Evolutionary conservation across 2,329 filamentous ascomycete species (phyloP), one percentile per base, ranked within the genome.

Genomic region (Amauroascus verrucosus): DNA sequence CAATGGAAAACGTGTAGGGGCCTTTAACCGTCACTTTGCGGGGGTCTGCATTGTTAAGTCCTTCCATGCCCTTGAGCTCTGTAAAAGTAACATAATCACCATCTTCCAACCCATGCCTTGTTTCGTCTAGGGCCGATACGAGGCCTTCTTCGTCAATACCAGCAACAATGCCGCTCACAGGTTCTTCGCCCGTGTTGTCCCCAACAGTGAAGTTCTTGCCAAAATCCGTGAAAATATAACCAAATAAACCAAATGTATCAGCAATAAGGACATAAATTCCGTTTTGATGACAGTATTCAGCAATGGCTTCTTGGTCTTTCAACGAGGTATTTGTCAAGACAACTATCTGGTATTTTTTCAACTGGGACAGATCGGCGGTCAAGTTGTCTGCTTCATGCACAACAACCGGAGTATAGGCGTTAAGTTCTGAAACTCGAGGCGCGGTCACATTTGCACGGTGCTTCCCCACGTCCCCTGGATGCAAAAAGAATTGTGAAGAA

Each of bases 401-500:
- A 56, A 82, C 80, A 54, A 98, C 86, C 6, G 93, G 93, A 3
- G 91, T 95, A 67, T 98, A 98, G 57, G 89, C 87, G 70, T 98
- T 98, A 60, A 98, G 80, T 72, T 98, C 93, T 40, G 89, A 87
- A 26, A 98, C 86, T 49, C 88, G 84, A 7, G 93, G 91, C 1
- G 85, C 88, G 1, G 91, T 95, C 52, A 88, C 86, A 61, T 83
- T 77, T 59, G 91, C 93, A 66, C 93, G 84, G 3, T 89, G 86
- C 75, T 95, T 95, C 64, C 93, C 93, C 51, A 97, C 84, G 67
- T 98, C 93, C 63, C 84, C 81, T 16, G 83, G 78, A 54, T 82
- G 88, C 20, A 98, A 82, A 78, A 98, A 98, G 78, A 98, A 98
- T 71, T 98, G 93, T 41, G 93, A 87, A 38, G 93, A 97, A 32